A percentile compares a stretch with the other conserved stretches of the same genome.
Conservation (phyloP, 192 early-diverging fungal genomes). For the Diversispora eburnea region DNA sequence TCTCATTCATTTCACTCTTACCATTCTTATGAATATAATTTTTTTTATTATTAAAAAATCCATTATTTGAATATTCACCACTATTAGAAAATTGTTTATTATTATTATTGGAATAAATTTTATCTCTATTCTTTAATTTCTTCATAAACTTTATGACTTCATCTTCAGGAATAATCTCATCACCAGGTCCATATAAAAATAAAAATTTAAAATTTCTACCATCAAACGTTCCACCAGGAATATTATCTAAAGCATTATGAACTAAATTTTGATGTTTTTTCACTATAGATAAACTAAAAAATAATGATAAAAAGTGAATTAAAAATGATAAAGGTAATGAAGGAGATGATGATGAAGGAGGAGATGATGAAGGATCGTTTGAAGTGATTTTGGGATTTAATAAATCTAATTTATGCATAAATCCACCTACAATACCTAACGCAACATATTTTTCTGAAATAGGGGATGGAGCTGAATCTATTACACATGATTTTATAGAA, state of each 20-base stretch:
- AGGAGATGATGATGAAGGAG: too few species aligned
- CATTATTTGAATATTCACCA: too few species aligned
- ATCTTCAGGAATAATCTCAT: conserved; percentile 23
- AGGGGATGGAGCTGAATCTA: conserved; percentile 29
- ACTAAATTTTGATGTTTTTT: conserved; percentile 21
- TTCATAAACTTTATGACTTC: conserved; percentile 7
- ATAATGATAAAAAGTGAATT: neutral
- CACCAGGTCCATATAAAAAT: conserved; percentile 22
- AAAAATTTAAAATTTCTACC: conserved; percentile 3
- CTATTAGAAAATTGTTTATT: too few species aligned
- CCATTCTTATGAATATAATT: too few species aligned
- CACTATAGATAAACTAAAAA: neutral
- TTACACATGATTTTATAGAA: conserved; percentile 23
- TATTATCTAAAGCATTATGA: conserved; percentile 11
- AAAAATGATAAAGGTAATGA: neutral
- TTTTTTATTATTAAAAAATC: too few species aligned
- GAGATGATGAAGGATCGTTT: neutral
- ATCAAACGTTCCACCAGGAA: conserved; percentile 16
- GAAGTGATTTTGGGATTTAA: neutral
- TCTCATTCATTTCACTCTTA: neutral
- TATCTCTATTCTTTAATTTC: conserved; percentile 12
- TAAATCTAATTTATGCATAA: neutral
- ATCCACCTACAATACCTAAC: conserved; percentile 16
- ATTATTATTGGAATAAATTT: neutral
- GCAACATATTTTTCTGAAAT: conserved; percentile 24